Evolutionary conservation across 768 basidiomycete genomes (phyloP).

Genomic region (Kwoniella europaea): DNA sequence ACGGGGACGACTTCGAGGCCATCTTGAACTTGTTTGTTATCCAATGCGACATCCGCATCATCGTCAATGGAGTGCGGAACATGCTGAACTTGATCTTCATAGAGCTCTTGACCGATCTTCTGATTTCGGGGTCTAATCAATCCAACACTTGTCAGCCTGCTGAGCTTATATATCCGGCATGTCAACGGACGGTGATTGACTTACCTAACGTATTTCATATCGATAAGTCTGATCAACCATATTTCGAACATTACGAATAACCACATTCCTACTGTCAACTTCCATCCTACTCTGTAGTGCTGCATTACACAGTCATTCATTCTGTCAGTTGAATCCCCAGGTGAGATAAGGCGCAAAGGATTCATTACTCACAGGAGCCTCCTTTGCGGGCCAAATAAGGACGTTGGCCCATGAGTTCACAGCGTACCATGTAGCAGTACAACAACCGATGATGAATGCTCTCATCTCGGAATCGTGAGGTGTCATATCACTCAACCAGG

Average conservation of each 20-base stretch:
- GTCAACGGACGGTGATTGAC: not conserved
- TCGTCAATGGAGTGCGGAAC: not conserved
- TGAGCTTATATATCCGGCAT: not conserved
- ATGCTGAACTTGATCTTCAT: not conserved
- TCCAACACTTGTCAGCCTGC: not conserved
- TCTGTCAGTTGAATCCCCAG: not conserved
- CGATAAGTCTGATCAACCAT: conserved; percentile 38
- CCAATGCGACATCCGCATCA: not conserved
- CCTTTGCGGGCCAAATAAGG: conserved; percentile 47
- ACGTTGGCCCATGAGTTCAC: conserved; percentile 48
- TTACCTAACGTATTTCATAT: conserved; percentile 36
- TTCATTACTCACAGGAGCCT: conserved; percentile 33
- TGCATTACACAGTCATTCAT: not conserved
- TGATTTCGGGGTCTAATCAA: conserved; percentile 4
- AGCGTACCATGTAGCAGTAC: conserved; percentile 8
- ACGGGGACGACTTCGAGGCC: not conserved
- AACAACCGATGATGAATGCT: conserved; percentile 46
- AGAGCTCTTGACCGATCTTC: not conserved
- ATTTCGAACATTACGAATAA: conserved; percentile 17
- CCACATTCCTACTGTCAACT: conserved; percentile 45
- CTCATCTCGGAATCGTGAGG: conserved; percentile 50
- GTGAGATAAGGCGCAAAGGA: not conserved
- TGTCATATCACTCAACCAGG: conserved; percentile 47
- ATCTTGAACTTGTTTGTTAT: not conserved
- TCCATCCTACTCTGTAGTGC: conserved; percentile 45